Conservation (phyloP, 2,329 filamentous ascomycete species). For the Trichoderma simmonsii region DNA sequence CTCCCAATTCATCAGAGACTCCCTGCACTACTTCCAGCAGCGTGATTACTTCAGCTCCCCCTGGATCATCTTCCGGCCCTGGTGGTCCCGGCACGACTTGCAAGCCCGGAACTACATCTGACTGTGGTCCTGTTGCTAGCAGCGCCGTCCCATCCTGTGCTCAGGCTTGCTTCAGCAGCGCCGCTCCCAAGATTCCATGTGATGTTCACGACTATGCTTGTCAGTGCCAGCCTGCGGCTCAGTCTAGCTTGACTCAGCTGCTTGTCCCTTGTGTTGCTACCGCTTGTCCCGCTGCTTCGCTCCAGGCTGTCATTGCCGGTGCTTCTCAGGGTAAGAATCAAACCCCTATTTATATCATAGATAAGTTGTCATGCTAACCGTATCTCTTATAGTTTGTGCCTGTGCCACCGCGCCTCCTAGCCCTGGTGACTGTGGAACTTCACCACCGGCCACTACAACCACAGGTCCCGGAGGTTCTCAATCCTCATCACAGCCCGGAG, state of each 20-base stretch:
- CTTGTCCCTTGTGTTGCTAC: conserved; percentile 29
- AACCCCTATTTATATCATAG: not conserved
- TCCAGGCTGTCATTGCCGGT: conserved; percentile 27
- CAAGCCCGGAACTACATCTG: conserved; percentile 14
- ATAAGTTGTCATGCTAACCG: not conserved
- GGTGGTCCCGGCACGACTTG: conserved; percentile 20
- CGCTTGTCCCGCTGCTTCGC: conserved; percentile 22
- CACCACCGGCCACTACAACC: not conserved
- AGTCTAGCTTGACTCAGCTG: conserved; percentile 25
- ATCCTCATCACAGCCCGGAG: not conserved
- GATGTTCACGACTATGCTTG: conserved; percentile 29
- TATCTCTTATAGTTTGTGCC: conserved; percentile 21
- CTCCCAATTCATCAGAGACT: not conserved
- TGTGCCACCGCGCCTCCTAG: conserved; percentile 20
- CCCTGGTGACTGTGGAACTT: conserved; percentile 17
- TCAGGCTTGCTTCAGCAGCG: conserved; percentile 28
- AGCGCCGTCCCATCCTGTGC: conserved; percentile 29
- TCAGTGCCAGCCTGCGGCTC: conserved; percentile 27
- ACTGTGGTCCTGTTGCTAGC: conserved; percentile 29
- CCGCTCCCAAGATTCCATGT: conserved; percentile 29
- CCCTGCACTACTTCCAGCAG: not conserved
- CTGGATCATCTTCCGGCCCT: not conserved
- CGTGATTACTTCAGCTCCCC: not conserved
- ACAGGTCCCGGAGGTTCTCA: not conserved
- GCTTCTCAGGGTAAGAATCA: conserved; percentile 21